Conservation (phyloP, 2,329 filamentous ascomycete species). For the Neodidymelliopsis sp. region DNA sequence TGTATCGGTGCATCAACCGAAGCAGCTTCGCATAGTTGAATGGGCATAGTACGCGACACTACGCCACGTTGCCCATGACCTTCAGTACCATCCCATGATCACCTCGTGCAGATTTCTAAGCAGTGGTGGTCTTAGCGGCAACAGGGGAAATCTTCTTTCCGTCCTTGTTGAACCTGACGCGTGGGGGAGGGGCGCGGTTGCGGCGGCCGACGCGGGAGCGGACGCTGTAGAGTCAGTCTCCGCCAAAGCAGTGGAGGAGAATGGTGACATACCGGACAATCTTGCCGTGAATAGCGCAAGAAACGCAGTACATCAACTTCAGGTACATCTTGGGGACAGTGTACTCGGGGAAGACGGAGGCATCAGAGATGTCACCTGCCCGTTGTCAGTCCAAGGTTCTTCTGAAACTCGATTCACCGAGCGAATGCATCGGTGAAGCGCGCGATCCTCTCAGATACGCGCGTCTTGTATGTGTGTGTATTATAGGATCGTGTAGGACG, state of each 20-base stretch:
- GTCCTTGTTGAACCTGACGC: conserved; percentile 99
- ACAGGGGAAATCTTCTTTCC: conserved; percentile 99
- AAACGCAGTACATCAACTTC: conserved; percentile 99
- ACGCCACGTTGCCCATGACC: too few species aligned
- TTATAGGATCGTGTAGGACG: conserved; percentile 54
- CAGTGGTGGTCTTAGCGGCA: conserved; percentile 66
- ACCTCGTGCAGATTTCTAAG: too few species aligned
- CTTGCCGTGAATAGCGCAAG: conserved; percentile 99
- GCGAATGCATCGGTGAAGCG: conserved; percentile 7
- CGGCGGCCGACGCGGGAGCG: conserved; percentile 95
- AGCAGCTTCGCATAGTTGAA: too few species aligned
- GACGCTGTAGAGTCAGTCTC: conserved; percentile 69
- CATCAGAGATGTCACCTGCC: conserved; percentile 99
- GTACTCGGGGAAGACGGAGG: conserved; percentile 99
- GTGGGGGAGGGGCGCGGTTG: conserved; percentile 97
- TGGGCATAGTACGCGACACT: too few species aligned
- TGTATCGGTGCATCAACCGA: too few species aligned
- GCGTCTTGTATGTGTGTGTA: conserved; percentile 8
- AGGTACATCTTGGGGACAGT: conserved; percentile 99
- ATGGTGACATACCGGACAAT: conserved; percentile 94
- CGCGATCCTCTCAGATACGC: conserved; percentile 1
- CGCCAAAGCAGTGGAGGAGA: conserved; percentile 7
- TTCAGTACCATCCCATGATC: too few species aligned
- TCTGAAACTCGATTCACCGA: conserved; percentile 10
- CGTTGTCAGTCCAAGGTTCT: conserved; percentile 31